Base-by-base conservation (phyloP, 495 filamentous ascomycete genomes). In the Beverwykella pulmonaria region DNA sequence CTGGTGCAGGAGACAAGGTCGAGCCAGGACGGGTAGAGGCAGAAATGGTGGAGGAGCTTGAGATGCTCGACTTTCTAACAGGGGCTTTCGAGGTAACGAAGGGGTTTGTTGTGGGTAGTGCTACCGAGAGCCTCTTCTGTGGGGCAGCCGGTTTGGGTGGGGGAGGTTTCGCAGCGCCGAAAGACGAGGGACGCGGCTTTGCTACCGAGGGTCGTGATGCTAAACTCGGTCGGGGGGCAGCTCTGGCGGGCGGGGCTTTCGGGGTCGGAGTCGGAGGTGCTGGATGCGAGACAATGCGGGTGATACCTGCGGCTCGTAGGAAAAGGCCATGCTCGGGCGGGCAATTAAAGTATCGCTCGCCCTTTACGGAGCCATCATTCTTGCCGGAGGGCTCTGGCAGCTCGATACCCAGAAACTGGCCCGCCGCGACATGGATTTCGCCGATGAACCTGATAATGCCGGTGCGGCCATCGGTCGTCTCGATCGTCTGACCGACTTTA, bases 281-380 rank as follows among this genome's bases (percentile, higher is more conserved):
- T 0, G 70, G 59, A 58, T 86, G 79, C 54, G 86, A 83, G 44
- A 95, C 59, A 20, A 92, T 74, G 27, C 80, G 80, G 25, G 85
- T 78, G 1, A 78, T 60, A 14, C 85, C 86, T 2, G 80, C 73
- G 6, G 90, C 87, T 34, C 89, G 83, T 30, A 97, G 83, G 71
- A 98, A 98, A 89, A 98, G 94, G 70, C 94, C 94, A 78, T 85
- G 84, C 6, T 85, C 84, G 61, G 86, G 86, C 56, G 86, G 77
- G 72, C 93, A 97, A 25, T 92, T 85, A 72, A 98, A 98, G 76
- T 98, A 98, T 41, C 91, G 82, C 67, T 93, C 84, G 46, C 92
- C 93, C 75, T 93, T 85, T 41, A 98, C 90, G 29, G 88, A 86
- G 68, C 94, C 94, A 82, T 98, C 92, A 72, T 98, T 98, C 79